Base-by-base conservation (phyloP, 2,329 filamentous ascomycete genomes). In the Gaeumannomyces sp. region DNA sequence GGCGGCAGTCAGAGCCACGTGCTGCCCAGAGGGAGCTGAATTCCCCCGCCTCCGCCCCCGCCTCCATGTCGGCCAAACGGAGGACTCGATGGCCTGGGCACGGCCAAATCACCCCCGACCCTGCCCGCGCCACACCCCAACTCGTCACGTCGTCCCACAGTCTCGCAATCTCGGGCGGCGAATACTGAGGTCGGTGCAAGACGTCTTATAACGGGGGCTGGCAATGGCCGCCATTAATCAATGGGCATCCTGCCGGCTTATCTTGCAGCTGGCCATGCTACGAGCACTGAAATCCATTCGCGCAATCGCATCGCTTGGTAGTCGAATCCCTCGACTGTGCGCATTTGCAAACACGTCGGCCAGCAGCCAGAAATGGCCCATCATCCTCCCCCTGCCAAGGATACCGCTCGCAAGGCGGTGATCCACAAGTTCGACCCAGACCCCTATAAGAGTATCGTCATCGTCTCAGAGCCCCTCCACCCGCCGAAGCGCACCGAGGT, bases 401-500 rank as follows among this genome's bases (percentile, higher is more conserved):
- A 38, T 14, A 70, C 73, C 5, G 76, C 79, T 62, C 79, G 79
- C 72, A 82, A 81, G 67, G 80, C 76, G 25, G 69, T 80, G 64
- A 78, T 83, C 67, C 71, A 79, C 45, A 72, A 72, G 53, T 76
- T 77, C 64, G 79, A 81, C 61, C 76, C 78, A 38, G 70, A 76
- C 22, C 74, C 77, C 57, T 73, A 74, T 13, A 72, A 76, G 33
- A 71, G 38, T 60, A 29, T 67, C 29, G 35, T 72, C 67, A 69
- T 76, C 59, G 68, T 80, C 35, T 72, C 69, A 3, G 71, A 72
- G 3, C 69, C 74, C 7, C 76, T 79, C 59, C 64, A 75, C 1
- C 71, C 77, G 6, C 81, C 81, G 27, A 70, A 74, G 16, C 72
- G 76, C 11, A 70, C 76, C 33, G 73, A 84, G 64, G 80, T 83